Percentiles rank a stretch among this genome's conserved stretches.
Evolutionary conservation across 495 filamentous ascomycete species (phyloP).

Genomic region (Copromyces sp.): DNA sequence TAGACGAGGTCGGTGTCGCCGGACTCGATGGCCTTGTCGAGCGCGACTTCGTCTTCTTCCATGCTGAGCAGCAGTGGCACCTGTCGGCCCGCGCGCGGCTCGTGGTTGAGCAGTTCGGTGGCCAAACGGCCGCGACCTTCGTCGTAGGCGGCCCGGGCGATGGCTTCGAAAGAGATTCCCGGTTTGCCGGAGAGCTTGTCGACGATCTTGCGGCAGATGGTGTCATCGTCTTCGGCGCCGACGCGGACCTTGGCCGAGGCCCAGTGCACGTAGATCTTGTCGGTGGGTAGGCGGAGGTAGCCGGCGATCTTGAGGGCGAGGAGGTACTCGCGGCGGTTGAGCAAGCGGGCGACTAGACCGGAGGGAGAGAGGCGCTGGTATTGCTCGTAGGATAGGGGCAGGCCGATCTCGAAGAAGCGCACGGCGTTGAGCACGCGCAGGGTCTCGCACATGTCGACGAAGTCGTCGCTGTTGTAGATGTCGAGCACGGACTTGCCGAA

Average conservation of each 20-base stretch:
- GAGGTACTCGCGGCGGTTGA: constrained; percentile 84
- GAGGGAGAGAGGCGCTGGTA: constrained; percentile 79
- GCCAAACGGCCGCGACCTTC: constrained; percentile 82
- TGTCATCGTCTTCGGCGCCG: constrained; percentile 76
- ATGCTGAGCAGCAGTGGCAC: constrained; percentile 90
- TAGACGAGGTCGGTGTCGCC: constrained; percentile 89
- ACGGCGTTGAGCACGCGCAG: constrained; percentile 86
- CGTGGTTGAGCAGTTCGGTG: constrained; percentile 83
- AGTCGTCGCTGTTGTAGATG: constrained; percentile 93
- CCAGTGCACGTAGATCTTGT: constrained; percentile 93
- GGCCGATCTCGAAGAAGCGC: constrained; percentile 78
- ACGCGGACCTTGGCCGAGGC: constrained; percentile 85
- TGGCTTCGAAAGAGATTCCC: constrained; percentile 88
- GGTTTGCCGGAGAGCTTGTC: constrained; percentile 75
- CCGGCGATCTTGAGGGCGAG: constrained; percentile 84
- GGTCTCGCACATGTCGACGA: constrained; percentile 96
- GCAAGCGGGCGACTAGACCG: constrained; percentile 70
- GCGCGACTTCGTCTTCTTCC: constrained; percentile 90
- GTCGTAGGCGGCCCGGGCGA: constrained; percentile 90
- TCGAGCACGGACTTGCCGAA: constrained; percentile 96
- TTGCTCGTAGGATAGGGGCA: constrained; percentile 90
- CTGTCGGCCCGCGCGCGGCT: constrained; percentile 86
- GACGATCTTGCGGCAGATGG: constrained; percentile 79
- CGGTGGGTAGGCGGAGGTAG: constrained; percentile 76
- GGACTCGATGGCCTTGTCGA: constrained; percentile 94